These are phyloP conservation scores for Rhodotorula paludigena DNA, from an alignment of 768 basidiomycete genomes.

Conservation along the genomic window DNA sequence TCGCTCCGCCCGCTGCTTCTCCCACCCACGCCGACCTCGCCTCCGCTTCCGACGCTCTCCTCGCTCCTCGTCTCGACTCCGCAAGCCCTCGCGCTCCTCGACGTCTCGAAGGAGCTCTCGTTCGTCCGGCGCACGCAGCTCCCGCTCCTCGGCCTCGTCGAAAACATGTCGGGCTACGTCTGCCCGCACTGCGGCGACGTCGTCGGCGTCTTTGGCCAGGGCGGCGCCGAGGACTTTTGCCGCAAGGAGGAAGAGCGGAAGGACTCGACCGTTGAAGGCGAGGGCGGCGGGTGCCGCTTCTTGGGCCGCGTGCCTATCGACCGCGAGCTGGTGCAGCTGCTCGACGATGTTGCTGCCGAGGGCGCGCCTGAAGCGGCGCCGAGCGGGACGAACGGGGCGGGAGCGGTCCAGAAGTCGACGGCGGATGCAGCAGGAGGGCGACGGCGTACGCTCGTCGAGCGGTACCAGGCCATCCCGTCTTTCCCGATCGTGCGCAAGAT, in stretches of 20 bases:
- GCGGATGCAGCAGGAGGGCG: too few species aligned
- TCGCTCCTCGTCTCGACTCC: conserved; percentile 94
- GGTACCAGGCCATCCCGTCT: conserved; percentile 28
- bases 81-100: conserved; percentile 90
- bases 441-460: conserved; percentile 14
- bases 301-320: conserved; percentile 89
- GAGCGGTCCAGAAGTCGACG: background rate
- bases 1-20: conserved; percentile 77
- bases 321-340: conserved; percentile 74
- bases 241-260: conserved; percentile 32
- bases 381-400: background rate
- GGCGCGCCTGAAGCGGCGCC: background rate
- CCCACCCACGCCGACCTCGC: conserved; percentile 28
- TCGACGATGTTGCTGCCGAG: conserved; percentile 57
- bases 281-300: conserved; percentile 59
- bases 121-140: conserved; percentile 84
- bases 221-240: conserved; percentile 69
- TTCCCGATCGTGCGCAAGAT: conserved; percentile 27
- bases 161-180: conserved; percentile 98
- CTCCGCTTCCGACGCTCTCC: conserved; percentile 56
- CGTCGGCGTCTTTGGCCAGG: conserved; percentile 88
- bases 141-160: conserved; percentile 83
- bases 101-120: conserved; percentile 91
- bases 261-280: conserved; percentile 61
- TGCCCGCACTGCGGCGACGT: conserved; percentile 96